Evolutionary conservation across 768 basidiomycete species (phyloP).

Genomic region (Mycena belliarum): DNA sequence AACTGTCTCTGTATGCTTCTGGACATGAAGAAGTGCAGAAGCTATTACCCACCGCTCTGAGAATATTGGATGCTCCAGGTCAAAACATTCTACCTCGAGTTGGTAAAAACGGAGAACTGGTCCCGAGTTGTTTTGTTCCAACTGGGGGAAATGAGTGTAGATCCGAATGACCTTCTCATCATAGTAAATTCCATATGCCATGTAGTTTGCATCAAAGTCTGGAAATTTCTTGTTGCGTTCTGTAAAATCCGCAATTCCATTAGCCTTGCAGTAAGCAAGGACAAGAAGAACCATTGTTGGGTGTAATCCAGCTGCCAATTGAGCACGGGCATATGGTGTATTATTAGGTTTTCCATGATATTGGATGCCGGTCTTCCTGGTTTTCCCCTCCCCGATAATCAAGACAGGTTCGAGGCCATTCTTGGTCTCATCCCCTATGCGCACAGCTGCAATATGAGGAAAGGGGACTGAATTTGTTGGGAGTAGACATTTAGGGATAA

Average conservation of each 20-base stretch:
- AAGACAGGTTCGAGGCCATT: background rate
- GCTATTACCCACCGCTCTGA: background rate
- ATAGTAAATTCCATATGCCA: background rate
- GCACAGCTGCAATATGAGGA: constrained; percentile 1
- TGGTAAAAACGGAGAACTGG: background rate
- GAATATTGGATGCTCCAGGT: background rate
- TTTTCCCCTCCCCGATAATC: constrained; percentile 4
- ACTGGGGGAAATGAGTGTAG: background rate
- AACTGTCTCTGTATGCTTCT: background rate
- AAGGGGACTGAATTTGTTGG: background rate
- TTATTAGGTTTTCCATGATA: background rate
- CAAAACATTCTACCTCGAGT: background rate
- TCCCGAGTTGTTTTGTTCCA: background rate
- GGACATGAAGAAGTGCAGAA: background rate
- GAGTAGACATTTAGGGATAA: background rate
- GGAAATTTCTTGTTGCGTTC: background rate
- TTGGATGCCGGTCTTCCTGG: background rate
- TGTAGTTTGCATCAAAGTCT: background rate
- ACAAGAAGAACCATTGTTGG: constrained; percentile 5
- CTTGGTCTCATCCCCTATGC: background rate
- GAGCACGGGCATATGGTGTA: background rate
- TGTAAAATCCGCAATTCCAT: no score
- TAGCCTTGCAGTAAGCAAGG: constrained; percentile 1
- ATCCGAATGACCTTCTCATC: background rate
- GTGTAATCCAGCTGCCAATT: constrained; percentile 10